Evolutionary conservation across 2,329 filamentous ascomycete species (phyloP).

Genomic region (Ceratocystis diversiconidia): DNA sequence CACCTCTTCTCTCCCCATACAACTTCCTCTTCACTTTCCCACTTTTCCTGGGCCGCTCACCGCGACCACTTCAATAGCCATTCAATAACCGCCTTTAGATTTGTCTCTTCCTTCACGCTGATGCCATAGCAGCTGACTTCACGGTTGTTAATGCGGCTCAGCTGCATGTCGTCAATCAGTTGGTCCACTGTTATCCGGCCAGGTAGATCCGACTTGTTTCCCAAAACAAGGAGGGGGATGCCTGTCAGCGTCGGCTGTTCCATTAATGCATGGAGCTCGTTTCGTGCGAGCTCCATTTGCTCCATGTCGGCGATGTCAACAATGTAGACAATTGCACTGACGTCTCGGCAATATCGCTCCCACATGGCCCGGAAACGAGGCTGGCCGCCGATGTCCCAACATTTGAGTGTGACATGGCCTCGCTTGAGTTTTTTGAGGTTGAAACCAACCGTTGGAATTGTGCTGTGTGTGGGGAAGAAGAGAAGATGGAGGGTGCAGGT

Average conservation of each 20-base stretch:
- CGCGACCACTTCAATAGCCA: conserved; percentile 87
- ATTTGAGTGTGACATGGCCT: conserved; percentile 95
- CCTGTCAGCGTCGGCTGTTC: conserved; percentile 70
- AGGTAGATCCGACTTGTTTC: conserved; percentile 94
- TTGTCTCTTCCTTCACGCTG: conserved; percentile 96
- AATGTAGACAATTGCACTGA: conserved; percentile 97
- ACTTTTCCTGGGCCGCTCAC: conserved; percentile 32
- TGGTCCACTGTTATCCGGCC: conserved; percentile 86
- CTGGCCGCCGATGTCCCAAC: conserved; percentile 96
- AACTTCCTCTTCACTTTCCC: not conserved
- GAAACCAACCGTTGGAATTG: conserved; percentile 95
- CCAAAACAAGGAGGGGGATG: conserved; percentile 84
- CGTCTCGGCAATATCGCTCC: conserved; percentile 95
- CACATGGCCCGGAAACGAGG: conserved; percentile 97
- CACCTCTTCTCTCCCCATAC: conserved; percentile 17
- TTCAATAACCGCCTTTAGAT: conserved; percentile 89
- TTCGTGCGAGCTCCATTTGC: conserved; percentile 69
- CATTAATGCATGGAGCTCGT: conserved; percentile 83
- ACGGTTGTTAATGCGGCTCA: conserved; percentile 76
- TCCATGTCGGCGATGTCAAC: conserved; percentile 84
- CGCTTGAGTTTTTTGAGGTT: conserved; percentile 98
- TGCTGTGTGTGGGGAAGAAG: conserved; percentile 43
- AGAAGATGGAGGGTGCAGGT: not conserved
- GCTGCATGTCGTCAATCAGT: conserved; percentile 79
- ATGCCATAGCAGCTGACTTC: conserved; percentile 98